Conservation (phyloP, 2,329 filamentous ascomycete genomes). For the Fusarium illudens region DNA sequence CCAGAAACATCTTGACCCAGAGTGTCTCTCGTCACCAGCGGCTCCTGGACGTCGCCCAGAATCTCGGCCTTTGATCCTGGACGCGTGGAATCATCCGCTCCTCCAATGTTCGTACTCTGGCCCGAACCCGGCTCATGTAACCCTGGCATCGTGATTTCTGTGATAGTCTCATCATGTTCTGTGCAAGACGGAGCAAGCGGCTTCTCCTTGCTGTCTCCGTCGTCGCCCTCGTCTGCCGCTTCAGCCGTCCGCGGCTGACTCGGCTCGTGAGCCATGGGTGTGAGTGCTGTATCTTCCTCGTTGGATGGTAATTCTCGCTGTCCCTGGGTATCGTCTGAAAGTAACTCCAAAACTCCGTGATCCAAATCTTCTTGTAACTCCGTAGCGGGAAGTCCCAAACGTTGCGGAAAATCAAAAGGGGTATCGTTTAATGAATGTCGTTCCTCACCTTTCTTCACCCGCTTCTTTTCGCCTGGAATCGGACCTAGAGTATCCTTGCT, state of each 20-base stretch:
- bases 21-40: neutral
- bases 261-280: conserved; percentile 20
- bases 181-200: neutral
- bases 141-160: conserved; percentile 37
- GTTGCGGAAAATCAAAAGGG: conserved; percentile 48
- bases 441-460: conserved; percentile 56
- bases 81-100: conserved; percentile 5
- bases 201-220: neutral
- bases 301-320: conserved; percentile 27
- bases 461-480: conserved; percentile 49
- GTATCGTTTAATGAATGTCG: conserved; percentile 49
- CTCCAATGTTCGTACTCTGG: conserved; percentile 16
- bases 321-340: conserved; percentile 41
- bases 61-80: conserved; percentile 19
- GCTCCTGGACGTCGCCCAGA: conserved; percentile 14
- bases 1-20: neutral
- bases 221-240: conserved; percentile 9
- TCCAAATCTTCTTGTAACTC: conserved; percentile 39
- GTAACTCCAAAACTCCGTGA: conserved; percentile 42
- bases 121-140: conserved; percentile 19
- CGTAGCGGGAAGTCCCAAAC: conserved; percentile 41
- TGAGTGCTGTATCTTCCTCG: conserved; percentile 39
- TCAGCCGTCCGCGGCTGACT: conserved; percentile 21
- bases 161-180: conserved; percentile 20
- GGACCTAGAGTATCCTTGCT: conserved; percentile 52